A percentile compares a stretch with the other conserved stretches of the same genome.
Evolutionary conservation across 2,329 filamentous ascomycete genomes (phyloP).

Genomic region (Alternaria brassicicola): DNA sequence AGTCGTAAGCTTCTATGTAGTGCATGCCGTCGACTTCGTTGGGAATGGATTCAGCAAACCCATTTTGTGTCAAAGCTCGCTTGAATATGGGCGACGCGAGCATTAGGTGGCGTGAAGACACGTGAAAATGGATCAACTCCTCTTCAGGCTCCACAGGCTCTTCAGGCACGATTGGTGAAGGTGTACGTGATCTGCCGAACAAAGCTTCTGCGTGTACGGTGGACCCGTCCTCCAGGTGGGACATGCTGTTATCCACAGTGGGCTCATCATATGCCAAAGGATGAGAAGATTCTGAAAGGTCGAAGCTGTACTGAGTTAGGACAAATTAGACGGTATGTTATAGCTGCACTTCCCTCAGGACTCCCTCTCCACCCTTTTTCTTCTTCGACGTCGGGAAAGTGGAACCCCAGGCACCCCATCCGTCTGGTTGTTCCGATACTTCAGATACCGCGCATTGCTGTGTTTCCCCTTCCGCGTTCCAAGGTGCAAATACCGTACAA

Average conservation of each 20-base stretch:
- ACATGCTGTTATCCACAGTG: background rate
- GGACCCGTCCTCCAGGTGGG: background rate
- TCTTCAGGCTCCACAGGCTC: background rate
- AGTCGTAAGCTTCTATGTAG: background rate
- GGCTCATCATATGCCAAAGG: background rate
- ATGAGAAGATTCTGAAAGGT: background rate
- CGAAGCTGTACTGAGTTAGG: background rate
- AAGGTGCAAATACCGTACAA: background rate
- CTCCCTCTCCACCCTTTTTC: background rate
- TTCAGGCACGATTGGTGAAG: background rate
- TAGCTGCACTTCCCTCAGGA: background rate
- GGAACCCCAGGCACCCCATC: too few species aligned
- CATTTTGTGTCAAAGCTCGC: background rate
- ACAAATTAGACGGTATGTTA: fast-evolving
- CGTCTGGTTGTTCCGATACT: too few species aligned
- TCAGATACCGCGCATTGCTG: too few species aligned
- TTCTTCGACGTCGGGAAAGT: background rate
- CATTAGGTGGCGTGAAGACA: constrained; percentile 7
- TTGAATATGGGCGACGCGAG: background rate
- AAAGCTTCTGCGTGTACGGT: background rate
- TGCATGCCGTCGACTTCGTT: background rate
- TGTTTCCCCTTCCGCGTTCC: background rate
- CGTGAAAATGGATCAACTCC: background rate
- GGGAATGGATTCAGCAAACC: background rate
- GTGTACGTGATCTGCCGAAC: background rate